Conservation (phyloP, 1,284 basidiomycete genomes). For the Cutaneotrichosporon sp. region DNA sequence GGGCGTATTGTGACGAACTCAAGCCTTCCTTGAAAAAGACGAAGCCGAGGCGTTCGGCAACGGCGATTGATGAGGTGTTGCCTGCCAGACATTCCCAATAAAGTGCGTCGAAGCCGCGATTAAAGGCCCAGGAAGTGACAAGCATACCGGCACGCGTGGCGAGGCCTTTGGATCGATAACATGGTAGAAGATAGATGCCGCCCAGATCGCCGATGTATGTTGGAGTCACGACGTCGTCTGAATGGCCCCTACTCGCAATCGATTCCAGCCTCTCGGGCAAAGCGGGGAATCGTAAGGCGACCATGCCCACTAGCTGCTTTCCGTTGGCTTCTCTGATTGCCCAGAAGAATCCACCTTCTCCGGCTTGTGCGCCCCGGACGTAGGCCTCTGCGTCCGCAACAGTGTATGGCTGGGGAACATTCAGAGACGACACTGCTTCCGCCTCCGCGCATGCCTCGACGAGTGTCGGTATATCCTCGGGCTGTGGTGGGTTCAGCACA, state of each 20-base stretch:
- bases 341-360: neutral
- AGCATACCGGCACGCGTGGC: neutral
- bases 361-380: neutral
- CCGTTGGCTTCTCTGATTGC: neutral
- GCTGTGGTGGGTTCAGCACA: neutral
- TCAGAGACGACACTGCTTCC: neutral
- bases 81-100: neutral
- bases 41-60: neutral
- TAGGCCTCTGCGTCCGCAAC: neutral
- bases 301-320: neutral
- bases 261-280: neutral
- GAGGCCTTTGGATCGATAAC: neutral
- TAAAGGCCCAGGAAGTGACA: neutral
- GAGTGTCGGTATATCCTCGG: neutral
- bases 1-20: neutral
- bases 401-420: constrained; percentile 4
- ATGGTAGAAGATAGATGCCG: neutral
- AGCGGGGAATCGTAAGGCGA: neutral
- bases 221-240: too few species aligned
- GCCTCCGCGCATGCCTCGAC: constrained; percentile 1
- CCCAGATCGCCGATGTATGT: neutral
- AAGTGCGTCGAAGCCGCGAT: neutral
- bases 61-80: neutral
- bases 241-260: neutral
- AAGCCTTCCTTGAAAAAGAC: neutral